A percentile compares a stretch with the other conserved stretches of the same genome.
Evolutionary conservation across 192 early-diverging fungal species (phyloP).

Genomic region (Glomus cerebriforme): DNA sequence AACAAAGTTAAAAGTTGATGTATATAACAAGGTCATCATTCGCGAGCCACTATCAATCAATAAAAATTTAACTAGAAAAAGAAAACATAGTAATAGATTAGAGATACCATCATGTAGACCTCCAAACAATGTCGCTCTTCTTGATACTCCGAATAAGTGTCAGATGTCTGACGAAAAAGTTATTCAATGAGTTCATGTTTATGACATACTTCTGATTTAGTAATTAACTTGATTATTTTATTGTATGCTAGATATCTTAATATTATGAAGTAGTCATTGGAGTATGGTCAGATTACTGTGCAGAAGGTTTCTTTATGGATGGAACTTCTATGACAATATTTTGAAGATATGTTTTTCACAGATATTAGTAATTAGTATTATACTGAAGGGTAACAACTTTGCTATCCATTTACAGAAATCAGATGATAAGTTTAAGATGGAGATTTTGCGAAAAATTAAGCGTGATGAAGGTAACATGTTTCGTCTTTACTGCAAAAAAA

Average conservation of each 20-base stretch:
- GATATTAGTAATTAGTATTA: conserved; percentile 6
- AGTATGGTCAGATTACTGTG: background rate
- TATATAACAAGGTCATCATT: conserved; percentile 5
- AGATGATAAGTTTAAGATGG: conserved; percentile 17
- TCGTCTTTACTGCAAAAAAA: conserved; percentile 28
- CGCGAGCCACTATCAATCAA: background rate
- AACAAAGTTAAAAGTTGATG: background rate
- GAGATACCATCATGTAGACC: background rate
- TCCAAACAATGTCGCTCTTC: background rate
- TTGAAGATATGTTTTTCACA: background rate
- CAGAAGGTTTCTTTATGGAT: background rate
- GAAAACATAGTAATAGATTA: conserved; percentile 3
- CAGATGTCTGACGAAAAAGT: conserved; percentile 17
- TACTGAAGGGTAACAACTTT: background rate
- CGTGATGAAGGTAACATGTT: conserved; percentile 1
- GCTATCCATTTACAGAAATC: conserved; percentile 22
- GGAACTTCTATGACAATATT: background rate
- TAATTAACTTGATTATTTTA: background rate
- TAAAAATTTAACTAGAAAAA: conserved; percentile 11
- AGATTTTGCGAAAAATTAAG: conserved; percentile 22
- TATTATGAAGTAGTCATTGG: conserved; percentile 11
- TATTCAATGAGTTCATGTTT: conserved; percentile 17
- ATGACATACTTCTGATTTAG: background rate
- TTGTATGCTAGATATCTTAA: conserved; percentile 20
- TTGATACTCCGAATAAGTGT: conserved; percentile 14